A percentile compares a stretch with the other conserved stretches of the same genome.
These are phyloP conservation scores for Malus fusca DNA, from an alignment of 306 rosid genomes.

Conservation along the genomic window DNA sequence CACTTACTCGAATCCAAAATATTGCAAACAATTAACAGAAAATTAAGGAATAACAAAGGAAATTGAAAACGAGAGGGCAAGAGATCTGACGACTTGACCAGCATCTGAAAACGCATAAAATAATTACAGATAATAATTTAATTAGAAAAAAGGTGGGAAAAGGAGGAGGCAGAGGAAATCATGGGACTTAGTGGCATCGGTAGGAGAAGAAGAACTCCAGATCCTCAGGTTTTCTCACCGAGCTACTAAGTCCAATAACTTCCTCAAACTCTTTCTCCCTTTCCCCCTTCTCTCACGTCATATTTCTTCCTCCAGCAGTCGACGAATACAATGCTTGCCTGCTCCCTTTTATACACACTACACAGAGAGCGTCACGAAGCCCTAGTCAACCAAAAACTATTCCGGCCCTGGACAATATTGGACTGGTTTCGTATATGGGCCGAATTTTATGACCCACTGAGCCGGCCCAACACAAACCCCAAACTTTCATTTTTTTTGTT, in stretches of 20 bases:
- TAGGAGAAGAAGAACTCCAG: background rate
- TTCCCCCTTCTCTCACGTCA: conserved; percentile 25
- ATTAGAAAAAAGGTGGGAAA: background rate
- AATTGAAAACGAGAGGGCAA: background rate
- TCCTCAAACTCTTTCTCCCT: conserved; percentile 21
- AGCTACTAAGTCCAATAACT: background rate
- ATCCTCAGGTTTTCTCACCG: background rate
- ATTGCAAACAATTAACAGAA: background rate
- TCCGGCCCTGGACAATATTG: too few species aligned
- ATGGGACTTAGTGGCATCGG: background rate
- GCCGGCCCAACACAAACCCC: background rate
- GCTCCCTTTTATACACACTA: background rate
- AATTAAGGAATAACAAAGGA: background rate
- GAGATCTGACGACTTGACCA: background rate
- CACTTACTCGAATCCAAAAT: background rate
- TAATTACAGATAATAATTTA: background rate
- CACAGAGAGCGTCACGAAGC: background rate
- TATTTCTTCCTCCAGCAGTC: background rate
- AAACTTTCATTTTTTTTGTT: too few species aligned
- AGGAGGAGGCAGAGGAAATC: background rate
- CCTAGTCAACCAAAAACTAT: background rate
- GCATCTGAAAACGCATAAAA: background rate
- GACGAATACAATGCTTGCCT: background rate
- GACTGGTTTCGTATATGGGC: too few species aligned
- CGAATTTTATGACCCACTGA: background rate